phyloP scores from a whole-genome alignment of 495 filamentous ascomycete genomes.

The Daldinia bambusicola region DNA sequence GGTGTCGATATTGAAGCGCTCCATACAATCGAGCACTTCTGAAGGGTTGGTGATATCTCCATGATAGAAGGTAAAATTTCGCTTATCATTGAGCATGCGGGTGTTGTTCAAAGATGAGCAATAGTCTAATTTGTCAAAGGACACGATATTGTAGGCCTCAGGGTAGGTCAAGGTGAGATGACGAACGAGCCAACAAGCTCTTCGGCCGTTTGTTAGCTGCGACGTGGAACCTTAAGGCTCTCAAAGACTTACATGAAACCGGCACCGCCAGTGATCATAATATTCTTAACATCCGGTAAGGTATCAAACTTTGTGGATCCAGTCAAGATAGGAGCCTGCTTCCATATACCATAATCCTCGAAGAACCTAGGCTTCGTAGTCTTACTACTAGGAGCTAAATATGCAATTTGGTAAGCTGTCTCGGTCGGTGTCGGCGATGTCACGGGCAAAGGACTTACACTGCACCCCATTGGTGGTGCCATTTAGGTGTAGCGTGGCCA shows the following conservation, averaged over 20 bases:
- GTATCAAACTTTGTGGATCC: conserved; percentile 73
- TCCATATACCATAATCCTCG: conserved; percentile 67
- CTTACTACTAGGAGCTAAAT: conserved; percentile 31
- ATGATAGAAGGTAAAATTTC: conserved; percentile 79
- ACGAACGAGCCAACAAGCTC: conserved; percentile 77
- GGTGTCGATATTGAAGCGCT: conserved; percentile 73
- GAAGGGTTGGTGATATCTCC: conserved; percentile 73
- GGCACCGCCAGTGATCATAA: conserved; percentile 77
- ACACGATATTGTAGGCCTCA: conserved; percentile 75
- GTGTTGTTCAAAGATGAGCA: conserved; percentile 79
- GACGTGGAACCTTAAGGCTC: conserved; percentile 5
- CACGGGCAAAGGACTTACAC: conserved; percentile 32
- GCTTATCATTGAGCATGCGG: conserved; percentile 63
- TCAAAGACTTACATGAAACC: conserved; percentile 71
- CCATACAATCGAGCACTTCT: conserved; percentile 68
- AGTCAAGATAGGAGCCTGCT: conserved; percentile 70
- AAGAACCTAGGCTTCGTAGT: conserved; percentile 53
- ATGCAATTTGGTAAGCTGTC: conserved; percentile 17
- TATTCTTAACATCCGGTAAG: conserved; percentile 70
- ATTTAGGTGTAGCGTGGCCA: conserved; percentile 42
- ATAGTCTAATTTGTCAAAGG: conserved; percentile 81
- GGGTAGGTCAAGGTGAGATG: conserved; percentile 74
- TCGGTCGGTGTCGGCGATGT: conserved; percentile 10
- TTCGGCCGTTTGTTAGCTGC: conserved; percentile 35
- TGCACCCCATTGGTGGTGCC: conserved; percentile 47